Evolutionary conservation across 2,329 filamentous ascomycete species (phyloP), one percentile per base, ranked within the genome.

Genomic region (Neonectria punicea): DNA sequence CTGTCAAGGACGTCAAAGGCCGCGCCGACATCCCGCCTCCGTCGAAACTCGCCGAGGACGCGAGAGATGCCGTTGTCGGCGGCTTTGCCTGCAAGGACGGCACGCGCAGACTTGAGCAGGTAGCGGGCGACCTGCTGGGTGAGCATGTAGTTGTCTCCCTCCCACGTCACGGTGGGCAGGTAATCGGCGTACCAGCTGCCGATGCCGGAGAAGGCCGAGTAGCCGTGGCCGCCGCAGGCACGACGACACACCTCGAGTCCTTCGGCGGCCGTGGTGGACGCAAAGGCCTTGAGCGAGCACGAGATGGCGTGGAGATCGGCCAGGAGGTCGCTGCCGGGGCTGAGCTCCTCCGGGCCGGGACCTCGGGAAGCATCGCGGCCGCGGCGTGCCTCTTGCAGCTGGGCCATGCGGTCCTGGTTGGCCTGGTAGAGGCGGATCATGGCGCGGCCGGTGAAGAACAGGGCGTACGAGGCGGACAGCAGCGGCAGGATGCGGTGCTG

Each of bases 61-160:
- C 82, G 83, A 4, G 88, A 67, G 32, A 75, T 73, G 16, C 70
- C 66, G 34, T 74, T 75, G 5, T 75, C 68, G 0, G 68, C 57
- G 2, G 87, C 84, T 66, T 90, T 87, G 68, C 88, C 89, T 14
- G 85, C 82, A n/a, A 93, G 80, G 0, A 93, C 91, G 1, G 87
- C 85, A 46, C 92, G 89, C 0, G 91, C 91, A 3, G 91, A 89
- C 84, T 93, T 94, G 69, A 94, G 85, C 50, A 94, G 86, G 74
- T 93, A 93, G 63, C 91, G 87, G 3, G 90, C 90, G 3, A 93
- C 91, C 80, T 94, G 92, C 78, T 94, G 92, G 10, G 90, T 92
- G 64, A 94, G 83, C 91, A 94, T 93, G 82, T 92, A 93, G 82
- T 93, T 93, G 81, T 93, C 92, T 49, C 92, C 92, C 76, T 93